Evolutionary conservation across 352 stramenopile genomes (phyloP), one percentile per base, ranked within the genome.

Genomic region (Globisporangium viniferum): DNA sequence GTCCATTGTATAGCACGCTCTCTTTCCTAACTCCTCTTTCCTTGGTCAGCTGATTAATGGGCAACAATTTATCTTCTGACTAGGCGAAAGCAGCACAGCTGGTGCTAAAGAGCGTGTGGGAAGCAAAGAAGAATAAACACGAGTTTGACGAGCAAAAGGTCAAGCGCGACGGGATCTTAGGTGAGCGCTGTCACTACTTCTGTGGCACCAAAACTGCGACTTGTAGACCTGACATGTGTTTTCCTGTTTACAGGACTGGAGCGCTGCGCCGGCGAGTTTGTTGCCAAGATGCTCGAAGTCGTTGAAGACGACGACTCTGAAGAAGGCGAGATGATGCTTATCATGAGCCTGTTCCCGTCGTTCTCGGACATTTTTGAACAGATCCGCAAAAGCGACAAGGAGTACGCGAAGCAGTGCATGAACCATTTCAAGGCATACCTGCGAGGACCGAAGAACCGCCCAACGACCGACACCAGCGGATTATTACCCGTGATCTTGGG

Each of bases 321-420:
- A 64, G 88, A 93, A 55, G 88, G 88, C 18, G 81, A 93, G 67
- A 84, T 96, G 67, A 75, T 89, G 66, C 79, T 96, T 59, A 78
- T 95, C 54, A 92, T 92, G 77, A 84, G 76, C 57, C 58, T 95
- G 24, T 97, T 97, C 64, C 90, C 90, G n/a, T 93, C 85, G 54
- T 95, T 97, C 73, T 85, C 86, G 36, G 78, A 94, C 69, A 89
- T 94, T 73, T 97, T 91, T 72, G 77, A 86, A 29, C 89, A 97
- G 67, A 92, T 97, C 57, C 81, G 82, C 49, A 76, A 71, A 46
- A 88, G 76, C 59, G 89, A 97, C 71, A 74, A 72, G 36, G 88
- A 92, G 61, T 95, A 93, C 66, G 89, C 90, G 31, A 81, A 83
- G 61, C 89, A 97, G 56, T 95, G 83, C 70, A 90, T 96, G 76